These are phyloP conservation scores for Corylus heterophylla DNA, from an alignment of 306 rosid species.

Conservation along the genomic window DNA sequence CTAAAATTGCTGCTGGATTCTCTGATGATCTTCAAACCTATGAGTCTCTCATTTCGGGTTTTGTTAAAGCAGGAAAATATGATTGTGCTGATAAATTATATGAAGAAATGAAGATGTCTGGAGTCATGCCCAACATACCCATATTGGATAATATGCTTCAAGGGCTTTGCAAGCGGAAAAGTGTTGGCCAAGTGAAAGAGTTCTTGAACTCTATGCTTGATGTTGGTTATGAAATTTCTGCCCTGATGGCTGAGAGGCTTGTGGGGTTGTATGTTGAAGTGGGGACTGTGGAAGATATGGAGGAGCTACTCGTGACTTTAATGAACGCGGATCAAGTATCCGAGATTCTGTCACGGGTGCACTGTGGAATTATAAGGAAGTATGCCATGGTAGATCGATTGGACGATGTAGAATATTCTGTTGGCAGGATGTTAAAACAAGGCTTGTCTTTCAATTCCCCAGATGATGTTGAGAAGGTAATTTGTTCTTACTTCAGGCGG, in stretches of 20 bases:
- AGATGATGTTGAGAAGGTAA: slow-evolving; percentile 56
- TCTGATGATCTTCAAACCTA: slow-evolving; percentile 46
- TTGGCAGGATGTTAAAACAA: slow-evolving; percentile 63
- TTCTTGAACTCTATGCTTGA: slow-evolving; percentile 40
- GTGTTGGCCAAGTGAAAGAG: slow-evolving; percentile 33
- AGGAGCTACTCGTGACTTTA: slow-evolving; percentile 43
- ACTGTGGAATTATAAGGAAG: slow-evolving; percentile 49
- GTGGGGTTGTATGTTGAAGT: slow-evolving; percentile 38
- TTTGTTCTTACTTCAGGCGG: slow-evolving; percentile 55
- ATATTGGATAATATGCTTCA: slow-evolving; percentile 52
- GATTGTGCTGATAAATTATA: slow-evolving; percentile 42
- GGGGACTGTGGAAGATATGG: slow-evolving; percentile 44
- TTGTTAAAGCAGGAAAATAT: slow-evolving; percentile 44
- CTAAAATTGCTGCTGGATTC: slow-evolving; percentile 50
- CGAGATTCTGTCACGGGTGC: slow-evolving; percentile 35
- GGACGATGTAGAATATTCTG: slow-evolving; percentile 54
- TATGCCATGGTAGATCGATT: slow-evolving; percentile 48
- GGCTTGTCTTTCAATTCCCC: slow-evolving; percentile 40
- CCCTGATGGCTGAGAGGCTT: slow-evolving; percentile 43
- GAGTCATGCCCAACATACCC: slow-evolving; percentile 43
- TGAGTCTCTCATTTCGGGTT: slow-evolving; percentile 51
- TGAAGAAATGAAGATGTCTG: slow-evolving; percentile 46
- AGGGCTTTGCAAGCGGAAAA: slow-evolving; percentile 53
- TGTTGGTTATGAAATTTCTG: slow-evolving; percentile 41
- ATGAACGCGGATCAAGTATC: slow-evolving; percentile 11